A percentile compares a stretch with the other conserved stretches of the same genome.
phyloP scores from a whole-genome alignment of 306 rosid genomes.

The Cotoneaster glaucophyllus region DNA sequence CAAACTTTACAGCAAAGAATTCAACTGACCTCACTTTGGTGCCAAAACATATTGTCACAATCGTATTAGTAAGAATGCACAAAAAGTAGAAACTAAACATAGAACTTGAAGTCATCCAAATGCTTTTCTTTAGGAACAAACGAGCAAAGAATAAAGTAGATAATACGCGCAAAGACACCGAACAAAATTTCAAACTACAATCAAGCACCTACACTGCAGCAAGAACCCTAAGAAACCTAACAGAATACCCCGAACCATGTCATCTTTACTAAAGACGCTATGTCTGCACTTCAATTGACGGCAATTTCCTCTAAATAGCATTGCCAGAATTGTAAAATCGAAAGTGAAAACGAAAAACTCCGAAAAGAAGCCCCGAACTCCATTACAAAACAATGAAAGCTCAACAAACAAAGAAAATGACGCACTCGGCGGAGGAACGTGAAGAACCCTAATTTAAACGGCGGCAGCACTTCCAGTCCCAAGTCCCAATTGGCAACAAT shows the following conservation, averaged over 20 bases:
- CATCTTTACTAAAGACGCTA: neutral
- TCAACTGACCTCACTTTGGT: slow-evolving; percentile 6
- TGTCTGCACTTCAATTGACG: slow-evolving; percentile 3
- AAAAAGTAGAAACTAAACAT: neutral
- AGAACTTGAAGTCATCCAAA: slow-evolving; percentile 8
- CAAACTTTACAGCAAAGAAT: neutral
- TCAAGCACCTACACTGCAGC: neutral
- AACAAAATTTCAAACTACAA: neutral
- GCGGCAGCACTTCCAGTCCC: neutral
- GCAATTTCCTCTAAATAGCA: slow-evolving; percentile 6
- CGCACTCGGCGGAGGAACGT: neutral
- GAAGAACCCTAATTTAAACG: slow-evolving; percentile 25
- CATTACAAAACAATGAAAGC: slow-evolving; percentile 3
- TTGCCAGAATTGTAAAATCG: neutral
- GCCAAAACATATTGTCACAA: slow-evolving; percentile 4
- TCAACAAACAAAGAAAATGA: slow-evolving; percentile 1
- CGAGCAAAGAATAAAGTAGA: neutral
- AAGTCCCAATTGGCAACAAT: slow-evolving; percentile 7
- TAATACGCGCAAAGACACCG: neutral
- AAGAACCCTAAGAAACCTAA: neutral
- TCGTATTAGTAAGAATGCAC: neutral
- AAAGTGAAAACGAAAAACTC: neutral
- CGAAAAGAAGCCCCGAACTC: slow-evolving; percentile 1
- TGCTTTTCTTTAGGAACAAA: neutral
- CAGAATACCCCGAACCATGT: neutral